Base-by-base conservation (phyloP, 2,329 filamentous ascomycete genomes). In the Aspergillus luchuensis region DNA sequence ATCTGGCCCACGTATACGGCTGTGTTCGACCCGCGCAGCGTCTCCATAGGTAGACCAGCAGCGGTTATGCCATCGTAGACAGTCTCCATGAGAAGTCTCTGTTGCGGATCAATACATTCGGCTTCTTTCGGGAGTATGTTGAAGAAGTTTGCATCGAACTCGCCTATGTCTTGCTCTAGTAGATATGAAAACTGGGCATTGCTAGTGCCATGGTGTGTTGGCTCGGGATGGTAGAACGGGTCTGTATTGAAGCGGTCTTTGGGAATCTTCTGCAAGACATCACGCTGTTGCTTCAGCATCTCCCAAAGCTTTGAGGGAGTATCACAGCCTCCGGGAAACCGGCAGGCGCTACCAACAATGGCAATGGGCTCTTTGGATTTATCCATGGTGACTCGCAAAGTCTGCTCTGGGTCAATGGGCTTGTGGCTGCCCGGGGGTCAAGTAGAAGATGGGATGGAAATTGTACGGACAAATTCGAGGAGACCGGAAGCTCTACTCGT, bases 81-180 rank as follows among this genome's bases (percentile, higher is more conserved):
- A 0, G 56, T 57, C 19, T 64, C 63, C 6, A 64, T 8, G 6
- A 64, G 53, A 1, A 62, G 3, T 1, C 63, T 41, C 10, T 64
- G 63, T 38, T 62, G 60, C 2, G 63, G 63, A 25, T 64, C 63
- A 13, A 61, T 63, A 17, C 51, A 48, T 4, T 64, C 58, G 5
- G 53, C 63, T 41, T 63, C 63, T 5, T 41, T 19, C 3, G 62
- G 50, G 1, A 11, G 28, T 3, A 60, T 60, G 4, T 41, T 50
- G 50, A 64, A 64, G 10, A 64, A 62, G 15, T 36, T 17, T 5
- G 53, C 33, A 28, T 64, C 62, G n/a, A 62, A 64, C n/a, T 11
- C 4, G 10, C 33, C 11, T 3, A 39, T 13, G 6, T 62, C 57
- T 28, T 56, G 30, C 1, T 48, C n/a, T 1, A 64, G 45, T 8